Evolutionary conservation across 2,329 filamentous ascomycete species (phyloP).

Genomic region (Emergomyces pasteurianus): DNA sequence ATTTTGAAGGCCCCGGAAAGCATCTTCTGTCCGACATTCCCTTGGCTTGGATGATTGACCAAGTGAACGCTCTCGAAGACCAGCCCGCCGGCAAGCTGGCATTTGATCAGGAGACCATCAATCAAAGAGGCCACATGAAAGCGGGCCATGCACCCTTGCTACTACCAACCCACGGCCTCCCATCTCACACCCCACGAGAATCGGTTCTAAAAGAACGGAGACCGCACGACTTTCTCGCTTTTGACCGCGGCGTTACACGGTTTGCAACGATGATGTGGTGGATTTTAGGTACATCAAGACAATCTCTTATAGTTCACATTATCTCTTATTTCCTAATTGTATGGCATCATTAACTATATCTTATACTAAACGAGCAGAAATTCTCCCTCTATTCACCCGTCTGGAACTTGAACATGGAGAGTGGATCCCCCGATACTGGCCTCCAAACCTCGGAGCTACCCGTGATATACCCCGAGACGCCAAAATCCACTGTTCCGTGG

Average conservation of each 20-base stretch:
- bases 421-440: conserved; percentile 24
- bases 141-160: conserved; percentile 5
- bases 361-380: conserved; percentile 16
- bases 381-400: conserved; percentile 25
- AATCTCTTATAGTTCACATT: background rate
- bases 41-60: conserved; percentile 43
- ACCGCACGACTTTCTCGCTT: conserved; percentile 22
- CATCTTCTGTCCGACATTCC: conserved; percentile 38
- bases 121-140: conserved; percentile 7
- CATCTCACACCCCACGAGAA: background rate
- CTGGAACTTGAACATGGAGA: conserved; percentile 25
- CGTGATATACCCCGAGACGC: conserved; percentile 24
- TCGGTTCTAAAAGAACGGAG: conserved; percentile 8
- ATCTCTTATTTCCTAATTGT: background rate
- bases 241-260: conserved; percentile 19
- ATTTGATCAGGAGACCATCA: conserved; percentile 13
- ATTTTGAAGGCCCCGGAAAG: conserved; percentile 18
- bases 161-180: background rate
- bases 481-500: conserved; percentile 20
- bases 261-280: conserved; percentile 23
- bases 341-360: background rate
- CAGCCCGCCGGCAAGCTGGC: conserved; percentile 14
- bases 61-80: conserved; percentile 23
- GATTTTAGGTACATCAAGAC: conserved; percentile 17
- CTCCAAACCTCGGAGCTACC: conserved; percentile 24